Conservation (phyloP, 139 green algal genomes). For the Limnomonas spitsbergensis region DNA sequence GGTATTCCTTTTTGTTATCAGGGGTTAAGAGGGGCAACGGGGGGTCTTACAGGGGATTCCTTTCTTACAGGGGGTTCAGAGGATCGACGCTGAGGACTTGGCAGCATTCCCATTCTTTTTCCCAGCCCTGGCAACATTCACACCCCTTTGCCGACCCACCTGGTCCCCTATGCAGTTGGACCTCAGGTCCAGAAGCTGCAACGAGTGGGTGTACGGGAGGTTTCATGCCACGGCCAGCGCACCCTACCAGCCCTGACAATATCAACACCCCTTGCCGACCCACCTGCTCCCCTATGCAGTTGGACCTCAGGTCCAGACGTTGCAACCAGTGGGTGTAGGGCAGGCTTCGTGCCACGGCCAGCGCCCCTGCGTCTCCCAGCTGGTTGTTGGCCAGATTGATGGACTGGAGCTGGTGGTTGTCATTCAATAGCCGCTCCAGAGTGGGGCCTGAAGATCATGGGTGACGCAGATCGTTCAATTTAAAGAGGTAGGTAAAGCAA, state of each 20-base stretch:
- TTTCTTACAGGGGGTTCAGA: no score
- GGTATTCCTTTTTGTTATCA: no score
- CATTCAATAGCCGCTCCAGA: slow-evolving; percentile 40
- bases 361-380: slow-evolving; percentile 38
- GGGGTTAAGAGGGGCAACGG: no score
- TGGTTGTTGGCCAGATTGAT: slow-evolving; percentile 43
- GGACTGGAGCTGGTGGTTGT: slow-evolving; percentile 15
- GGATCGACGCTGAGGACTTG: no score
- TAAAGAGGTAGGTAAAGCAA: no score
- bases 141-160: no score
- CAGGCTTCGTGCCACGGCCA: slow-evolving; percentile 32
- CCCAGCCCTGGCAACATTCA: no score
- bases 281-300: slow-evolving; percentile 41
- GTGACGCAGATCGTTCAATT: background rate
- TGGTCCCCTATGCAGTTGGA: slow-evolving; percentile 44
- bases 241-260: no score
- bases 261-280: no score
- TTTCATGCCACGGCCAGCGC: slow-evolving; percentile 27
- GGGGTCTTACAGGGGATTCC: no score
- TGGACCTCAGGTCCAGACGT: slow-evolving; percentile 41
- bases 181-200: slow-evolving; percentile 40
- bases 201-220: slow-evolving; percentile 29
- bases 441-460: slow-evolving; percentile 30
- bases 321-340: slow-evolving; percentile 26
- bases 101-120: no score